Base-by-base conservation (phyloP, 164 flowering plant species). In the Aristolochia contorta region DNA sequence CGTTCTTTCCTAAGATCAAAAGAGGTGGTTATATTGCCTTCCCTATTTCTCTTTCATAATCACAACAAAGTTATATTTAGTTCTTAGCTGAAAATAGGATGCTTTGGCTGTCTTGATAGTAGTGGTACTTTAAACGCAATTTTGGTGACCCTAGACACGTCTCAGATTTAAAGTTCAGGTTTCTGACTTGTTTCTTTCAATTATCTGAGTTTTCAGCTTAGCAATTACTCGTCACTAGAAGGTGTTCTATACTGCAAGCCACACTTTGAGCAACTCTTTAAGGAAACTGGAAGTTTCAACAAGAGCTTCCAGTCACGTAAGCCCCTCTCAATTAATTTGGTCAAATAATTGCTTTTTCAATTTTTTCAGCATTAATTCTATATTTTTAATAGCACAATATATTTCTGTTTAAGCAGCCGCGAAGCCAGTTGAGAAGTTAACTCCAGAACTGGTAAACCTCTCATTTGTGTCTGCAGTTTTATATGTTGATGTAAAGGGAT, bases 181-280 rank as follows among this genome's bases (percentile, higher is more conserved):
- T 16, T 22, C 33, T 20, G 19, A 37, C 20, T 19, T 53, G 19
- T 19, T 15, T 46, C 12, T 46, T 58, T 60, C 15, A 54, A 53
- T 15, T 24, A 57, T 19, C 24, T 55, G 15, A 53, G 58, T 55
- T 75, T 69, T 56, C 87, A 89, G 98, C 77, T 92, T 77, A 79
- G 95, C 80, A 92, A 74, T 62, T 92, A 79, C 68, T 85, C 96
- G 23, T 92, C 98, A 13, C 86, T 89, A 85, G 96, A 92, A 72
- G 96, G 96, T 57, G 90, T 87, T 56, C 75, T 87, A 24, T 92
- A 92, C 74, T 92, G 98, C 71, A 92, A 87, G 71, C 96, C 98
- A 75, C 98, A 92, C 69, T 92, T 82, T 73, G 96, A 89, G 72
- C 97, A 87, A 78, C 93, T 89, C 62, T 89, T 89, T 77, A 92